Base-by-base conservation (phyloP, 768 basidiomycete species). In the Boletus pseudo-olivaceus region DNA sequence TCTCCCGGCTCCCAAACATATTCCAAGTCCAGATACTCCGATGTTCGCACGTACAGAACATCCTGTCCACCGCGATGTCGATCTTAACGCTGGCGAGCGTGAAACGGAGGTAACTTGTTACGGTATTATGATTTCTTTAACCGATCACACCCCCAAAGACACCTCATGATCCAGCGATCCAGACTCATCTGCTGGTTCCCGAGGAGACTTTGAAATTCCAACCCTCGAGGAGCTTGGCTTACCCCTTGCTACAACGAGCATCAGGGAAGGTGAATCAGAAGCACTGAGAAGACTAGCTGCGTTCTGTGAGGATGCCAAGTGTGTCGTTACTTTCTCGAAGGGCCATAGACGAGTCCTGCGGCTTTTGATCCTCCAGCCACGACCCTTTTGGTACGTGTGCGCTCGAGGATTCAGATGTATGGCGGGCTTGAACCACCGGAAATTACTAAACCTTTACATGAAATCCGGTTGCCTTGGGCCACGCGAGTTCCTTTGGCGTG, bases 211-310 rank as follows among this genome's bases (percentile, higher is more conserved):
- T 62, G 60, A 69, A 59, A 69, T 71, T 51, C 56, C 53, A 14
- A 40, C 51, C 35, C 49, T 61, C 23, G 29, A 54, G 47, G 57
- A 55, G 47, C 45, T 61, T 20, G 57, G 60, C 30, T 58, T 61
- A 17, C 59, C 58, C 52, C 55, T 50, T 54, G 56, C 58, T 34
- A 61, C 67, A 58, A 64, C 67, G 57, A 60, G 67, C 51, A 65
- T 67, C 64, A 65, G 60, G 56, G 69, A 58, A 59, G 61, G 68
- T 51, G 60, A 69, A 57, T 63, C 51, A 55, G 58, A 66, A 59
- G 67, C 54, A 35, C 26, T 48, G 15, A 59, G 49, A 65, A 59
- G 62, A 33, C 53, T 49, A 34, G 56, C 30, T 9, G 49, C 27
- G 44, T 59, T 66, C 54, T 58, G 56, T 56, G 65, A 60, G 37